Evolutionary conservation across 441 rosid genomes (phyloP).

Genomic region (Jatropha multifida): DNA sequence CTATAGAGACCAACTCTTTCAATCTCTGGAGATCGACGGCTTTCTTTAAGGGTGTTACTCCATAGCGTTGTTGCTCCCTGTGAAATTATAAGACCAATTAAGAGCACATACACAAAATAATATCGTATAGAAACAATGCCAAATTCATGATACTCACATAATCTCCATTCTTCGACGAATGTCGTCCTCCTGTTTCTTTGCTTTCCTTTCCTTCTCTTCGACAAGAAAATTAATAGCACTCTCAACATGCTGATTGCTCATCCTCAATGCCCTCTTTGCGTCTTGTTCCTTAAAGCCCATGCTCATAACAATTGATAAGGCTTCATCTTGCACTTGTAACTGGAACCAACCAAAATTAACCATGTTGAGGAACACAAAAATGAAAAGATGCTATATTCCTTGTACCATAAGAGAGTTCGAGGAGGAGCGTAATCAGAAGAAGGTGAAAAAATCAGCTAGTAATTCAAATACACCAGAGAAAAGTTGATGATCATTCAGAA

Average conservation of each 20-base stretch:
- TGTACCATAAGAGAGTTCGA: background rate
- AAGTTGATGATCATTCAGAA: background rate
- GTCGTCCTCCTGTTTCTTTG: constrained; percentile 50
- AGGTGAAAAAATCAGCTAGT: background rate
- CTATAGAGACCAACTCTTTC: constrained; percentile 57
- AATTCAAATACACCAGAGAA: background rate
- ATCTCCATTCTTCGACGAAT: constrained; percentile 52
- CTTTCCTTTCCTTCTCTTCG: constrained; percentile 64
- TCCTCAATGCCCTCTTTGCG: constrained; percentile 77
- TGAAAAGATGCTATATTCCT: background rate
- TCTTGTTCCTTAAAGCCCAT: constrained; percentile 75
- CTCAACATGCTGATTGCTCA: constrained; percentile 69
- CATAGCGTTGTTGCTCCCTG: constrained; percentile 86
- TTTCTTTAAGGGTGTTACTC: constrained; percentile 74
- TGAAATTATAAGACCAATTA: constrained; percentile 21
- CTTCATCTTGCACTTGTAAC: constrained; percentile 83
- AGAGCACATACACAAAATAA: constrained; percentile 9
- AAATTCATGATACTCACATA: constrained; percentile 33
- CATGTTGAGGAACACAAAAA: background rate
- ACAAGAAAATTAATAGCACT: constrained; percentile 73
- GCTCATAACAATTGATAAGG: constrained; percentile 63
- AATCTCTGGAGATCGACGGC: constrained; percentile 70
- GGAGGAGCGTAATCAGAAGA: background rate
- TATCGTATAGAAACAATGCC: background rate
- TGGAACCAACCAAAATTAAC: constrained; percentile 31